These are phyloP conservation scores for Lactarius quietus DNA, from an alignment of 768 basidiomycete genomes.

Conservation along the genomic window DNA sequence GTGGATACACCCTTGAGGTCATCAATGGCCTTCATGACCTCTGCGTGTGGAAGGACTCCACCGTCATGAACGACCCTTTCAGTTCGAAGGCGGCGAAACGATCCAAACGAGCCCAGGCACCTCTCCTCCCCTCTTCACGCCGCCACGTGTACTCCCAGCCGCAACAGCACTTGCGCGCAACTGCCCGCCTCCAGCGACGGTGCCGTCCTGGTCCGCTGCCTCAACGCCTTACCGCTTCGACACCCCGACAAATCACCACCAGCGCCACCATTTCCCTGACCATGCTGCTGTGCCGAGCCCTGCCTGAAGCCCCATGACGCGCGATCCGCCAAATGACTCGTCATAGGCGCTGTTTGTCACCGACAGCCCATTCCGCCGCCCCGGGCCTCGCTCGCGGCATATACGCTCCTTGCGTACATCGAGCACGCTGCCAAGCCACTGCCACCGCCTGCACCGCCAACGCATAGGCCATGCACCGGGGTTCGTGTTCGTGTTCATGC, in stretches of 20 bases:
- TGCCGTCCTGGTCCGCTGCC: conserved; percentile 34
- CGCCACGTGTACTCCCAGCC: neutral
- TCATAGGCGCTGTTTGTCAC: conserved; percentile 68
- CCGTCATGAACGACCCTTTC: conserved; percentile 28
- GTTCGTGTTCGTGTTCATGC: too few relatives aligned
- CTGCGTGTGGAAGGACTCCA: too few relatives aligned
- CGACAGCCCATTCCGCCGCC: conserved; percentile 9
- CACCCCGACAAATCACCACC: conserved; percentile 19
- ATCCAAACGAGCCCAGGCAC: conserved; percentile 23
- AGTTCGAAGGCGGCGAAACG: conserved; percentile 35
- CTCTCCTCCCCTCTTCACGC: conserved; percentile 10
- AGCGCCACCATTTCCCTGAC: conserved; percentile 1
- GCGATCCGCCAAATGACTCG: conserved; percentile 37
- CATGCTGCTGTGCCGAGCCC: conserved; percentile 9
- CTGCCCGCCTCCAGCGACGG: conserved; percentile 28
- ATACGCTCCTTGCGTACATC: conserved; percentile 44
- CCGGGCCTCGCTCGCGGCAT: too few relatives aligned
- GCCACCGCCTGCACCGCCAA: too few relatives aligned
- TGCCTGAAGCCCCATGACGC: conserved; percentile 27
- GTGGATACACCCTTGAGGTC: too few relatives aligned
- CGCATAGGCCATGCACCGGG: too few relatives aligned
- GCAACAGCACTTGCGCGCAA: conserved; percentile 20
- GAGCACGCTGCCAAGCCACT: conserved; percentile 31
- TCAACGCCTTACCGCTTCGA: conserved; percentile 19
- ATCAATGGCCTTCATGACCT: too few relatives aligned